Evolutionary conservation across 2,329 filamentous ascomycete species (phyloP).

Genomic region (Penicillium paneum): DNA sequence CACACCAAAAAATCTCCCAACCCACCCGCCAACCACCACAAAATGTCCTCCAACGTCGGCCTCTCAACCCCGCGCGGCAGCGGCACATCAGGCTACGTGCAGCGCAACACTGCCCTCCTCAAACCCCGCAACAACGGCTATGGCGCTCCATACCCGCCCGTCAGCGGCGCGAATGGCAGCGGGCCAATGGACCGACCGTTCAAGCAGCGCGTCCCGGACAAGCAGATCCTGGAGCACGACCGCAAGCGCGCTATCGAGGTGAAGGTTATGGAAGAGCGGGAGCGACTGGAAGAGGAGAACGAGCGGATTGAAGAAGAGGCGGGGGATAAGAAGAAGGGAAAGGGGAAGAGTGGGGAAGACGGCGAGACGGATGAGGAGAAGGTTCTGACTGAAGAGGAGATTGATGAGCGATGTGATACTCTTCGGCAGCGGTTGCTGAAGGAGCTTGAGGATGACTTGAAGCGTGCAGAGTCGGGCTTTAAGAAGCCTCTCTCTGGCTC

Average conservation of each 20-base stretch:
- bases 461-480: conserved; percentile 9
- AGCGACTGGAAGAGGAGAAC: conserved; percentile 82
- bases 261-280: conserved; percentile 84
- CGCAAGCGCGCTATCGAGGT: conserved; percentile 87
- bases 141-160: conserved; percentile 66
- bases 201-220: conserved; percentile 81
- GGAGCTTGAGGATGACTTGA: conserved; percentile 50
- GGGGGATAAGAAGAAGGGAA: conserved; percentile 56
- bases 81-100: conserved; percentile 95
- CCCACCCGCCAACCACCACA: background rate
- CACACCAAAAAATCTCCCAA: background rate
- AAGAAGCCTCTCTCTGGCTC: conserved; percentile 24
- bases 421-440: conserved; percentile 62
- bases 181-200: conserved; percentile 59
- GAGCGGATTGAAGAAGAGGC: conserved; percentile 69
- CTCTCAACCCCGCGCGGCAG: conserved; percentile 91
- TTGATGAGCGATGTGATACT: conserved; percentile 70
- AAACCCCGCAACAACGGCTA: conserved; percentile 69
- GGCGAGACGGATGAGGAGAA: conserved; percentile 17
- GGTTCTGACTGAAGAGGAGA: conserved; percentile 55
- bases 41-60: conserved; percentile 95
- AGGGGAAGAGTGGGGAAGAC: conserved; percentile 62
- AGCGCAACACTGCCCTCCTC: conserved; percentile 88
- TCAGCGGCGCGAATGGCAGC: conserved; percentile 42
- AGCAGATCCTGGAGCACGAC: conserved; percentile 91